Conservation (phyloP, 208 protist species). For the Herpetomonas samuelpessoai region DNA sequence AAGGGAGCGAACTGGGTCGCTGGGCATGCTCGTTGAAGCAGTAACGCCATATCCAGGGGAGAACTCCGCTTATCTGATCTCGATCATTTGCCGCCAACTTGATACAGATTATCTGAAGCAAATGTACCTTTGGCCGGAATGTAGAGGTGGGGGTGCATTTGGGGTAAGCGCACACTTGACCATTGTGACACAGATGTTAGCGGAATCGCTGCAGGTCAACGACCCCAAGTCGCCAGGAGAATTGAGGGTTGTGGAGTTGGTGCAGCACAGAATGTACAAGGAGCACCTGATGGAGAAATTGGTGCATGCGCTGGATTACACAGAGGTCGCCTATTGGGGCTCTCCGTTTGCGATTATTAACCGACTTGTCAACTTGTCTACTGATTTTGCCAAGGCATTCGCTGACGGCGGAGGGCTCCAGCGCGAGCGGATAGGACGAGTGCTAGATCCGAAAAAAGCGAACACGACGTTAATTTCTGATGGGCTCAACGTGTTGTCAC, state of each 20-base stretch:
- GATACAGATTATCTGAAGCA: slow-evolving; percentile 72
- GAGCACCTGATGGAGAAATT: slow-evolving; percentile 81
- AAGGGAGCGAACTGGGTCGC: slow-evolving; percentile 41
- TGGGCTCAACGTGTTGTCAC: slow-evolving; percentile 87
- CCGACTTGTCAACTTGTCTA: slow-evolving; percentile 73
- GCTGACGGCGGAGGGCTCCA: slow-evolving; percentile 85
- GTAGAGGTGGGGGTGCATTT: slow-evolving; percentile 68
- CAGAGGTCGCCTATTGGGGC: slow-evolving; percentile 78
- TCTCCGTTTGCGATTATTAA: slow-evolving; percentile 81
- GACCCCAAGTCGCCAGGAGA: slow-evolving; percentile 34
- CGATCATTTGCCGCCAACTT: slow-evolving; percentile 72
- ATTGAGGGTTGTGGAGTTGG: slow-evolving; percentile 50
- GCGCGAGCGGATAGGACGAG: slow-evolving; percentile 46
- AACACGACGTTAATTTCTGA: slow-evolving; percentile 75
- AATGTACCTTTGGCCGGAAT: slow-evolving; percentile 78
- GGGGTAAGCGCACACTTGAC: slow-evolving; percentile 82
- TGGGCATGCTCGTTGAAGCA: slow-evolving; percentile 54
- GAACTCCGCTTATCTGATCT: slow-evolving; percentile 35
- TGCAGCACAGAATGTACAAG: slow-evolving; percentile 72
- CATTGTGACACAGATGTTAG: slow-evolving; percentile 78
- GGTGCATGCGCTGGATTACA: slow-evolving; percentile 77
- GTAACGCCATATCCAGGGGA: slow-evolving; percentile 47
- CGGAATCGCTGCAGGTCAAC: slow-evolving; percentile 45
- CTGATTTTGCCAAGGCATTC: slow-evolving; percentile 79
- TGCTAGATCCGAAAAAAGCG: slow-evolving; percentile 81